Percentiles rank a stretch among this genome's conserved stretches.
Evolutionary conservation across 257 asterid genomes (phyloP).

Genomic region (Nicotiana otophora): DNA sequence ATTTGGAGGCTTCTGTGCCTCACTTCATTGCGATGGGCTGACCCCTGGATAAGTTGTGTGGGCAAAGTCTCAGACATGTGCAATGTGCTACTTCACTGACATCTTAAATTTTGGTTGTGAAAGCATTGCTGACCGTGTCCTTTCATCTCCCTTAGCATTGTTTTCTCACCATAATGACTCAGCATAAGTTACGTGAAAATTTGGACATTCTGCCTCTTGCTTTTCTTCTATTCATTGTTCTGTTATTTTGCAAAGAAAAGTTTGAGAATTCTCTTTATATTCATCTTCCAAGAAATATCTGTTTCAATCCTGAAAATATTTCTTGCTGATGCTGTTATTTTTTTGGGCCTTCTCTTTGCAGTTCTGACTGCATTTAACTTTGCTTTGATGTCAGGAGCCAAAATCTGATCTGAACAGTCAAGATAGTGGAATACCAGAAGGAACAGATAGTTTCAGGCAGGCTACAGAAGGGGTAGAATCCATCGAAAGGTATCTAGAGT

Average conservation of each 20-base stretch:
- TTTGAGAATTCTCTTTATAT: neutral
- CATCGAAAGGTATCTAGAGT: conserved; percentile 47
- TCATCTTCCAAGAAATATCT: neutral
- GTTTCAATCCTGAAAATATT: conserved; percentile 5
- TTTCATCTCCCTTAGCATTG: neutral
- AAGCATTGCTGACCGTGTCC: neutral
- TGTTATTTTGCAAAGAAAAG: conserved; percentile 2
- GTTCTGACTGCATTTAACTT: conserved; percentile 3
- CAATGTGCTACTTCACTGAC: neutral
- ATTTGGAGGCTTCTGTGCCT: neutral
- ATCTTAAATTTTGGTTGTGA: neutral
- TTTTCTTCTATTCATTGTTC: neutral
- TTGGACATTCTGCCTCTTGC: neutral
- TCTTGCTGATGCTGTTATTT: neutral
- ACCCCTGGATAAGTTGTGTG: neutral
- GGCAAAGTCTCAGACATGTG: neutral
- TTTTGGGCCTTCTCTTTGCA: neutral
- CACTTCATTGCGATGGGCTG: neutral
- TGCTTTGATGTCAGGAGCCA: conserved; percentile 39
- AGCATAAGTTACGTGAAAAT: neutral
- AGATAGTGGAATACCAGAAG: conserved; percentile 52
- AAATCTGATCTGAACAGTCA: conserved; percentile 34
- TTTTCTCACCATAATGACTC: neutral
- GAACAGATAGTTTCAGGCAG: conserved; percentile 38
- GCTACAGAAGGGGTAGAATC: conserved; percentile 35